phyloP scores from a whole-genome alignment of 352 stramenopile species.

The Phytophthora lateralis region DNA sequence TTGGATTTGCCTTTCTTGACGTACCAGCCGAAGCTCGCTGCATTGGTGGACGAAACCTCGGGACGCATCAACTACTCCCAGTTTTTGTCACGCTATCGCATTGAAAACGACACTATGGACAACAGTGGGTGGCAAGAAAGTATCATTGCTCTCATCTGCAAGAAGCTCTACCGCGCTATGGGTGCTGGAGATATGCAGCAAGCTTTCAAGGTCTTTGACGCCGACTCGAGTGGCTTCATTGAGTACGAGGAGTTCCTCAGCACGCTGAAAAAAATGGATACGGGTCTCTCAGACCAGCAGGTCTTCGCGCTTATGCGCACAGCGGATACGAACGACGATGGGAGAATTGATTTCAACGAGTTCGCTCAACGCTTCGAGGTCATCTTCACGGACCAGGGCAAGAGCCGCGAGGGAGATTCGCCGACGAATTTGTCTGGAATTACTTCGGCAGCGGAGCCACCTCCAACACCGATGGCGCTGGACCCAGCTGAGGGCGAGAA shows the following conservation, averaged over 20 bases:
- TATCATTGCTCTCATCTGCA: conserved; percentile 92
- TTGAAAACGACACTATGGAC: conserved; percentile 89
- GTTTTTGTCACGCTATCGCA: conserved; percentile 93
- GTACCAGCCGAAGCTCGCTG: conserved; percentile 89
- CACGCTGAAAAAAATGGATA: conserved; percentile 92
- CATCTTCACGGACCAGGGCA: conserved; percentile 85
- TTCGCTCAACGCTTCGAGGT: conserved; percentile 92
- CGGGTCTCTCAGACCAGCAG: conserved; percentile 90
- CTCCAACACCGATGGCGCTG: conserved; percentile 27
- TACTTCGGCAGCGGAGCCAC: conserved; percentile 10
- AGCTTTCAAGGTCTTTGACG: conserved; percentile 92
- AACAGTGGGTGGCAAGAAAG: conserved; percentile 90
- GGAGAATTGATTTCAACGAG: conserved; percentile 91
- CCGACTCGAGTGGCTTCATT: conserved; percentile 90
- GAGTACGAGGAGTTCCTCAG: conserved; percentile 94
- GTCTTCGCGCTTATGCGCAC: conserved; percentile 94
- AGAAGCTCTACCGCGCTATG: conserved; percentile 92
- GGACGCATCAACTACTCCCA: conserved; percentile 93
- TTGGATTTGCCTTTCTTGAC: conserved; percentile 91
- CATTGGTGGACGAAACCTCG: conserved; percentile 74
- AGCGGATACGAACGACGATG: conserved; percentile 92
- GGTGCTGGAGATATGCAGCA: conserved; percentile 88
- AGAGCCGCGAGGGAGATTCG: conserved; percentile 25
- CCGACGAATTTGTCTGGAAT: conserved; percentile 17
- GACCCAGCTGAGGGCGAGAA: conserved; percentile 21